phyloP scores from a whole-genome alignment of 495 filamentous ascomycete genomes.

The Viridothelium virens region DNA sequence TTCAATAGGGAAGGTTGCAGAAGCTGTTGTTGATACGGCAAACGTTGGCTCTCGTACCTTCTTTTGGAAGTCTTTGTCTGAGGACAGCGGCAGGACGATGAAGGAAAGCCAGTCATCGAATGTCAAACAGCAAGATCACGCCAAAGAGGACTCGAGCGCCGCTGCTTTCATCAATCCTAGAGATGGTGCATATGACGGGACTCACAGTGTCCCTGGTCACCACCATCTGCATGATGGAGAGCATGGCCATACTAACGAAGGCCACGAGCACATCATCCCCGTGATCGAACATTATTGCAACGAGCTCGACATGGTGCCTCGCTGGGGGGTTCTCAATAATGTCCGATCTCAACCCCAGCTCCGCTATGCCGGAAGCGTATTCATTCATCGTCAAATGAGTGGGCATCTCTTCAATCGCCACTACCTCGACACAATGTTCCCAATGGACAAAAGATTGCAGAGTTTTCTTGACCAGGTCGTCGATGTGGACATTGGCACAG shows the following conservation, averaged over 20 bases:
- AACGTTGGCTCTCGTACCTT: not conserved
- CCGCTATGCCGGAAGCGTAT: conserved; percentile 14
- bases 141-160: not conserved
- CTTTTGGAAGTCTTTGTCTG: not conserved
- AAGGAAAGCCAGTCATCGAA: not conserved
- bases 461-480: conserved; percentile 12
- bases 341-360: not conserved
- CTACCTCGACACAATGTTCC: conserved; percentile 15
- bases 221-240: not conserved
- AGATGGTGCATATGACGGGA: not conserved
- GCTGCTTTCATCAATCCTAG: not conserved
- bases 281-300: conserved; percentile 18
- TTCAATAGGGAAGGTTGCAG: conserved; percentile 1
- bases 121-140: not conserved
- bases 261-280: conserved; percentile 7
- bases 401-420: conserved; percentile 16
- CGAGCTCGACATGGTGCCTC: conserved; percentile 14
- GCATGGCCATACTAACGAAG: not conserved
- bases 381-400: conserved; percentile 9
- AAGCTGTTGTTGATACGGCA: not conserved
- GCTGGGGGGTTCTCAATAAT: conserved; percentile 16
- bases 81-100: not conserved
- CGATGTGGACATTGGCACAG: conserved; percentile 7
- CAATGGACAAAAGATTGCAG: conserved; percentile 2
- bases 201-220: not conserved